These are phyloP conservation scores for Bolboschoenus planiculmis DNA, from an alignment of 176 grass and related monocot species.

Conservation along the genomic window DNA sequence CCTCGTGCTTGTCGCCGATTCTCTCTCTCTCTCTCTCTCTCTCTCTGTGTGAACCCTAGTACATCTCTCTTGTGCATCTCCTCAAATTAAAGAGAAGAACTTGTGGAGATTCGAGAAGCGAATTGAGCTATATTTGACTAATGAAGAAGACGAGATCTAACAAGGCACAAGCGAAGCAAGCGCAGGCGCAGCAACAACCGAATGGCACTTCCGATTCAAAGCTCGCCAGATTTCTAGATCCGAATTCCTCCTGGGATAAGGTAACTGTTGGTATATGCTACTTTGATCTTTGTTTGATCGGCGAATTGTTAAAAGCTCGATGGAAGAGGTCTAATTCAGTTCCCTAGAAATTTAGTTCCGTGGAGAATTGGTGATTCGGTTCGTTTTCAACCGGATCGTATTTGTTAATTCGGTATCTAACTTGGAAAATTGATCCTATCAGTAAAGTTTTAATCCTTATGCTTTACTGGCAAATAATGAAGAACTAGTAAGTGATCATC, in stretches of 20 bases:
- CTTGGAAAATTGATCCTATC: not conserved
- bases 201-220: slow-evolving; percentile 58
- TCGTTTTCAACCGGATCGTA: not conserved
- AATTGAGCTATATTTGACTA: not conserved
- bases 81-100: not conserved
- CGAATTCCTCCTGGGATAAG: slow-evolving; percentile 78
- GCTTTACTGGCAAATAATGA: not conserved
- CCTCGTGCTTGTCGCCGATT: not conserved
- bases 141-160: slow-evolving; percentile 59
- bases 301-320: not conserved
- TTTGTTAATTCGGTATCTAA: not conserved
- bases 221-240: slow-evolving; percentile 80
- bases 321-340: not conserved
- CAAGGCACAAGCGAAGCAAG: slow-evolving; percentile 33
- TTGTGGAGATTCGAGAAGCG: not conserved
- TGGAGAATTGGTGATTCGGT: not conserved
- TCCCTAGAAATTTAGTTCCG: not conserved
- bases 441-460: not conserved
- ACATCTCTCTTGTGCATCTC: not conserved
- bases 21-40: not conserved
- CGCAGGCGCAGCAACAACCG: slow-evolving; percentile 33
- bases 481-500: not conserved
- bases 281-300: not conserved
- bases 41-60: slow-evolving; percentile 15
- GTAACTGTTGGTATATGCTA: slow-evolving; percentile 6